Evolutionary conservation across 2,329 filamentous ascomycete species (phyloP), one percentile per base, ranked within the genome.

Genomic region (Chalaropsis ovoidea): DNA sequence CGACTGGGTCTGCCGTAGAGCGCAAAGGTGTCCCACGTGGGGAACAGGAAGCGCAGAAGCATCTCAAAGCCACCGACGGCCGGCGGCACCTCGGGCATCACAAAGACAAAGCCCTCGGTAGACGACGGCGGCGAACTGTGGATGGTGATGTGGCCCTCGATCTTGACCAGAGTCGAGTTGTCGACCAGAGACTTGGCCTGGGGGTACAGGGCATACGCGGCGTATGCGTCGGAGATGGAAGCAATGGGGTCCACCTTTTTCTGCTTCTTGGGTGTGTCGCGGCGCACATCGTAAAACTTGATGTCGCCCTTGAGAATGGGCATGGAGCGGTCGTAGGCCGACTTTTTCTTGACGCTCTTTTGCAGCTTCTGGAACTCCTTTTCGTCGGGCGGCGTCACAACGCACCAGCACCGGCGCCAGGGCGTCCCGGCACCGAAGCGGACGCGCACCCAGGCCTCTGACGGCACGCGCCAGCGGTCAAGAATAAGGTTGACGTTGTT

Each of bases 331-430:
- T 95, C 89, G 73, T 97, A 96, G 0, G 88, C 83, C 5, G 88
- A 92, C 69, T 86, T 86, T 76, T 87, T 86, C 75, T 95, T 96
- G 72, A 88, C 74, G 35, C 87, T 83, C 75, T 96, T 97, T 73
- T 93, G 88, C 64, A 87, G 78, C 74, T 90, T 96, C 70, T 87
- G 84, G 69, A 86, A 86, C 71, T 95, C 90, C 77, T 97, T 99
- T 77, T 97, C 92, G 72, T 95, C 89, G 0, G 94, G 93, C 1
- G 93, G 94, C 6, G 85, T 84, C 67, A 97, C 89, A 64, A 97
- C 92, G 75, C 92, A 96, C 92, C 93, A 99, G 75, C 92, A 99
- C 47, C 93, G 87, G 72, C 89, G 86, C 94, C 94, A 99, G 0
- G 93, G 92, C 10, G 94, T 95, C 60, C 94, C 94, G 41, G 94